Evolutionary conservation across 352 stramenopile genomes (phyloP), one percentile per base, ranked within the genome.

Genomic region (Pythium dissotocum): DNA sequence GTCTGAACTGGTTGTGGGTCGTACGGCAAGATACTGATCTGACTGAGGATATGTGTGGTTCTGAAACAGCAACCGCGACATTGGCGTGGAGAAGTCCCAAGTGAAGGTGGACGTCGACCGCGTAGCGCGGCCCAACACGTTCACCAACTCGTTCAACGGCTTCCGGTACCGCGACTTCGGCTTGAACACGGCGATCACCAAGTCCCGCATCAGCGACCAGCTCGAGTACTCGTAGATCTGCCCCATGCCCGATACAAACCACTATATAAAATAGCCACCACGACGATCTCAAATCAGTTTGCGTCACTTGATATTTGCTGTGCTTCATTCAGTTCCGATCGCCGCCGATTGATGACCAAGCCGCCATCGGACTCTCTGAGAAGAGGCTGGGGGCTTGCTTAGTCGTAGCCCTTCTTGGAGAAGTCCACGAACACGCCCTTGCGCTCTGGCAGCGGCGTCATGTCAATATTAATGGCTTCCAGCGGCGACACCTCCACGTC

Each of bases 381-480:
- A 26, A 58, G 51, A 9, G 14, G 16, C 24, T 12, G 9, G 28
- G 5, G 3, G 28, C 4, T 28, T 2, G 49, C 68, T 80, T 92
- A 96, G 67, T 96, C 79, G 74, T 93, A 92, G 58, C 77, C 77
- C 83, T 96, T 96, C 81, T 91, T 94, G 69, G 82, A 89, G 49
- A 93, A 93, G 75, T 94, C 86, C 26, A 96, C 82, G 64, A 94
- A 91, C 46, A 92, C 85, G 36, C 75, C 75, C 75, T 82, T 71
- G 58, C 60, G 77, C 86, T 80, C 83, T 46, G 83, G 85, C 67
- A 93, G 69, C 53, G 87, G 87, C 70, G 85, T 94, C 80, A 89
- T 92, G 74, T 94, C 85, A 72, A 96, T 91, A 75, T 96, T 94
- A 72, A 95, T 90, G 59, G 76, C 82, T 71, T 94, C 85, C 4